Evolutionary conservation across 495 filamentous ascomycete genomes (phyloP).

Genomic region (Trichoderma gamsii): DNA sequence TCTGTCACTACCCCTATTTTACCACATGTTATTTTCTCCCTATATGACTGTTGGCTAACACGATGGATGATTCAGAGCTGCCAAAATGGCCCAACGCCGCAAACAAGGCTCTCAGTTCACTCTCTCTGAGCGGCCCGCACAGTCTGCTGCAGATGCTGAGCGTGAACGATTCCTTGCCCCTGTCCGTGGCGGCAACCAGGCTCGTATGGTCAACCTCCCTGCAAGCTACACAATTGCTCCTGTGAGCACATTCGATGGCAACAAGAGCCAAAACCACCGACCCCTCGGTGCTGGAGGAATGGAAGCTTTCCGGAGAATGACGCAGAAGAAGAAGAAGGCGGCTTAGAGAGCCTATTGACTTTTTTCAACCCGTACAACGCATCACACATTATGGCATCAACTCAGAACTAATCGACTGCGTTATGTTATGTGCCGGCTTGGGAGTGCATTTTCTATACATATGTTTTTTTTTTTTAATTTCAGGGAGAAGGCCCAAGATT

Average conservation of each 20-base stretch:
- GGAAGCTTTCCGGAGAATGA: slow-evolving; percentile 78
- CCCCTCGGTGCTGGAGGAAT: slow-evolving; percentile 68
- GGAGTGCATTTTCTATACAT: too few species aligned
- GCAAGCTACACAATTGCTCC: slow-evolving; percentile 80
- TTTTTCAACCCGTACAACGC: background rate
- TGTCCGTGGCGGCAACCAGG: slow-evolving; percentile 60
- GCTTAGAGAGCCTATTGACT: background rate
- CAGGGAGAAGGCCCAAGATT: background rate
- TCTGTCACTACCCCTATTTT: background rate
- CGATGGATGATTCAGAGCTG: slow-evolving; percentile 37
- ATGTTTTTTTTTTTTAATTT: background rate
- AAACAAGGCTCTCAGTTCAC: slow-evolving; percentile 36
- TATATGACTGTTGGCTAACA: slow-evolving; percentile 15
- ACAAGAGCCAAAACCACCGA: slow-evolving; percentile 35
- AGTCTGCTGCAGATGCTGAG: slow-evolving; percentile 52
- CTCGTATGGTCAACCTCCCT: slow-evolving; percentile 60
- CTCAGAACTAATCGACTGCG: background rate
- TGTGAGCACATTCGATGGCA: slow-evolving; percentile 47
- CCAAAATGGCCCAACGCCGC: slow-evolving; percentile 43
- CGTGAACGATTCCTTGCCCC: slow-evolving; percentile 66
- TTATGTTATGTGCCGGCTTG: too few species aligned
- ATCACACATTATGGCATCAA: background rate
- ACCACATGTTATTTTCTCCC: slow-evolving; percentile 31
- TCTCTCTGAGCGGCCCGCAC: slow-evolving; percentile 39
- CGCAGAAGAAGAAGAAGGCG: slow-evolving; percentile 55